Evolutionary conservation across 2,329 filamentous ascomycete genomes (phyloP).

Genomic region (Dryadomyces quercivorus): DNA sequence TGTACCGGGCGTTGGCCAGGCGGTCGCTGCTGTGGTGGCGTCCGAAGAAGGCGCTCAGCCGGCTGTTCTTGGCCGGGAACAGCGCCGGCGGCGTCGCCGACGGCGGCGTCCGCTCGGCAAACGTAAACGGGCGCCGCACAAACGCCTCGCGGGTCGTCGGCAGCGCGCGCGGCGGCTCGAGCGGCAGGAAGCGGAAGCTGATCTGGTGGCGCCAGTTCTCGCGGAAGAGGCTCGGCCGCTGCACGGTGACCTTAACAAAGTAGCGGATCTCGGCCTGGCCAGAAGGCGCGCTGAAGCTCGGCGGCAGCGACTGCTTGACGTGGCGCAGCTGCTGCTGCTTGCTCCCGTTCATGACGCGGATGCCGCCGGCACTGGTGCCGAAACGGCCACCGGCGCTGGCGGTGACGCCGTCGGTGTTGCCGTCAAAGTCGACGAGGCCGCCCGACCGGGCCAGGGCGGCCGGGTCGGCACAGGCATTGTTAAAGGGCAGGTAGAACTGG

Average conservation of each 20-base stretch:
- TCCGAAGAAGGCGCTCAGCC: constrained; percentile 31
- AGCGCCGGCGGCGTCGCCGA: constrained; percentile 13
- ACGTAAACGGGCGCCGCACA: constrained; percentile 58
- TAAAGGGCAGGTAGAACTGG: constrained; percentile 64
- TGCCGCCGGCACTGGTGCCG: constrained; percentile 35
- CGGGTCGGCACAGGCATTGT: constrained; percentile 55
- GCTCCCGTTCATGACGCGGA: constrained; percentile 50
- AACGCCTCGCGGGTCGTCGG: constrained; percentile 66
- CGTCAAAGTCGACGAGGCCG: constrained; percentile 40
- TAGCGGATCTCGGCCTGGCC: constrained; percentile 89
- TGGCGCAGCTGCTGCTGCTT: constrained; percentile 54
- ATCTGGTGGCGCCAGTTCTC: constrained; percentile 66
- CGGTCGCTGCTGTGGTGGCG: neutral
- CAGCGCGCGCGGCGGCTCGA: constrained; percentile 70
- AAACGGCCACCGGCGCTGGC: constrained; percentile 29
- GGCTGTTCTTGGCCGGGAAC: constrained; percentile 24
- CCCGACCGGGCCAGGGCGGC: constrained; percentile 40
- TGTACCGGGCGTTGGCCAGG: neutral
- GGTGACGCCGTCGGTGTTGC: constrained; percentile 24
- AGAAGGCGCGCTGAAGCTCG: constrained; percentile 77
- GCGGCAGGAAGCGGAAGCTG: constrained; percentile 79
- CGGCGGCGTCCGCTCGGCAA: constrained; percentile 27
- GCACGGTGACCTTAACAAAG: constrained; percentile 90
- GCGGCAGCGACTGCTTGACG: constrained; percentile 76
- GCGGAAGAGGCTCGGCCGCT: constrained; percentile 77